phyloP scores from a whole-genome alignment of 345 rosid genomes.

The Salix arbutifolia region DNA sequence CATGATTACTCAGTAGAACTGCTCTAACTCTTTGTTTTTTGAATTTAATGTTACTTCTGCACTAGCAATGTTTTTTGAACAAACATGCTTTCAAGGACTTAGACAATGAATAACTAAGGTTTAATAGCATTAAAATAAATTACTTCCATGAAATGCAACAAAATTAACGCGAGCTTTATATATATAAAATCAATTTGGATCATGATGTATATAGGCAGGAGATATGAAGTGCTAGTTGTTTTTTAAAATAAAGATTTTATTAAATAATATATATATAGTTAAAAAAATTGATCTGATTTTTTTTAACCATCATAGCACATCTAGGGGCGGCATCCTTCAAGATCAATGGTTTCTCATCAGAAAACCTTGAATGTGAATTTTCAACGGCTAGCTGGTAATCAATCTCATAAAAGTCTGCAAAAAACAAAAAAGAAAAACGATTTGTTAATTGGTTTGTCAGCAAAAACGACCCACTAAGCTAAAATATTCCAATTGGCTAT shows the following conservation, averaged over 20 bases:
- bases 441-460: conserved; percentile 22
- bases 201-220: too few relatives aligned
- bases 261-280: too few relatives aligned
- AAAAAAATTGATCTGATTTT: too few relatives aligned
- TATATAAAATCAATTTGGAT: too few relatives aligned
- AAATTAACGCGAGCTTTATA: neutral
- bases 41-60: neutral
- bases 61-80: too few relatives aligned
- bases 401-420: conserved; percentile 30
- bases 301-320: too few relatives aligned
- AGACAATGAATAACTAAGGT: neutral
- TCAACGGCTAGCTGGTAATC: conserved; percentile 32
- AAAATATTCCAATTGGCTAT: neutral
- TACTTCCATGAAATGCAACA: neutral
- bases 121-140: neutral
- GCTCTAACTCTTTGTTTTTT: neutral
- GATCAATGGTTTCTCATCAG: neutral
- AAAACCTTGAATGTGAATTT: conserved; percentile 12
- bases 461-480: conserved; percentile 19
- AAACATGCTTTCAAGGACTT: neutral
- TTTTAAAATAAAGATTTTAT: too few relatives aligned
- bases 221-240: too few relatives aligned
- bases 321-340: neutral
- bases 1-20: neutral
- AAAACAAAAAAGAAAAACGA: conserved; percentile 22